Conservation (phyloP, 495 filamentous ascomycete genomes). For the Elaphomyces granulatus region DNA sequence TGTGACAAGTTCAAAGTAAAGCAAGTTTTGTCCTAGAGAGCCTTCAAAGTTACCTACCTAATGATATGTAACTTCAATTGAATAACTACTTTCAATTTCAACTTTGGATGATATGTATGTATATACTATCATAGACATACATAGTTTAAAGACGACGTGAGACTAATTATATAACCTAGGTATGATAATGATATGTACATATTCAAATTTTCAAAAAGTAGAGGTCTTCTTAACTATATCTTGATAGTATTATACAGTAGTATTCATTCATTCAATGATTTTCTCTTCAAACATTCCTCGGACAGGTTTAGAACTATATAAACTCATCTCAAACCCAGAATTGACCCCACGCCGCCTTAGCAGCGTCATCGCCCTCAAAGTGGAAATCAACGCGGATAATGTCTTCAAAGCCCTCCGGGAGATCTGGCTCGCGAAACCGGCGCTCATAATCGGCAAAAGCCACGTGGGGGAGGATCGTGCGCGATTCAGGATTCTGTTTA, state of each 20-base stretch:
- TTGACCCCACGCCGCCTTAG: slow-evolving; percentile 46
- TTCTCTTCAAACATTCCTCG: background rate
- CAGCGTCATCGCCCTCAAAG: slow-evolving; percentile 43
- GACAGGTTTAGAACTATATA: background rate
- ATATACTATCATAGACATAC: no score
- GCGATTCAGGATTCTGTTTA: slow-evolving; percentile 75
- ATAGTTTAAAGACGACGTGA: no score
- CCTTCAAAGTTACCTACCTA: no score
- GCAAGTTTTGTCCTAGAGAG: no score
- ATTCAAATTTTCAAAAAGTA: slow-evolving; percentile 1
- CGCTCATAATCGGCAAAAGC: slow-evolving; percentile 63
- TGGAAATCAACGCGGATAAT: slow-evolving; percentile 55
- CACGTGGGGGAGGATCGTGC: slow-evolving; percentile 56
- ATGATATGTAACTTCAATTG: no score
- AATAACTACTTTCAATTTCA: no score
- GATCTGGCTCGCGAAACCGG: slow-evolving; percentile 54
- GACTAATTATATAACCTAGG: no score
- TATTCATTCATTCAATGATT: background rate
- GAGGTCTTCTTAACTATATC: background rate
- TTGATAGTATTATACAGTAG: background rate
- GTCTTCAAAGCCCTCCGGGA: slow-evolving; percentile 72
- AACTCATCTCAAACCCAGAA: slow-evolving; percentile 52
- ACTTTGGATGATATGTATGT: no score
- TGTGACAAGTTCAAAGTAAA: no score
- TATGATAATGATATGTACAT: slow-evolving; percentile 14